Percentiles rank a stretch among this genome's conserved stretches.
Conservation (phyloP, 345 rosid genomes). For the Limnanthes douglasii region DNA sequence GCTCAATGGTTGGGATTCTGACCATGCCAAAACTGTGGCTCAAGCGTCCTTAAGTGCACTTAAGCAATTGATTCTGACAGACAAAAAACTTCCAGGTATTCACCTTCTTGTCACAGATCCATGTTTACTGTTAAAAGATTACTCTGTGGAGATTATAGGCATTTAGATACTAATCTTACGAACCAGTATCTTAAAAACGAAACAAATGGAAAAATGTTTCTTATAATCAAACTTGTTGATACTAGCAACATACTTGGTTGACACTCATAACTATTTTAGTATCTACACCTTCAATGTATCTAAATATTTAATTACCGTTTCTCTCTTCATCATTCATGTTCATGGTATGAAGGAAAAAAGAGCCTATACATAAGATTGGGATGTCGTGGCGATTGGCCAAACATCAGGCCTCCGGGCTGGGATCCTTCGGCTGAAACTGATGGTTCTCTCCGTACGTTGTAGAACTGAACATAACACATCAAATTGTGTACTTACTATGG, state of each 20-base stretch:
- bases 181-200: too few relatives aligned
- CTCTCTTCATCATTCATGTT: too few relatives aligned
- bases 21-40: constrained; percentile 62
- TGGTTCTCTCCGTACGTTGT: constrained; percentile 6
- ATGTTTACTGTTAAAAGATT: too few relatives aligned
- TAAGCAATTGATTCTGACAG: constrained; percentile 55
- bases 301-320: too few relatives aligned
- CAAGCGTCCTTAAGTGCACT: constrained; percentile 86
- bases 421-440: constrained; percentile 36
- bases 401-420: constrained; percentile 76
- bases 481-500: too few relatives aligned
- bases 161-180: too few relatives aligned
- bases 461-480: too few relatives aligned
- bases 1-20: constrained; percentile 75
- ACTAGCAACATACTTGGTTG: too few relatives aligned
- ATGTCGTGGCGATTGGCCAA: constrained; percentile 82
- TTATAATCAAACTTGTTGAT: too few relatives aligned
- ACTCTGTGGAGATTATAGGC: too few relatives aligned
- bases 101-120: not conserved
- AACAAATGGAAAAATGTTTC: constrained; percentile 2
- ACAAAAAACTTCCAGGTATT: constrained; percentile 71
- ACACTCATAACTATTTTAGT: too few relatives aligned
- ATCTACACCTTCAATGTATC: too few relatives aligned
- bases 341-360: constrained; percentile 52
- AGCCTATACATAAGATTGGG: constrained; percentile 77